A percentile compares a stretch with the other conserved stretches of the same genome.
Conservation (phyloP, 179 eudicot genomes). For the Gypsophila paniculata region DNA sequence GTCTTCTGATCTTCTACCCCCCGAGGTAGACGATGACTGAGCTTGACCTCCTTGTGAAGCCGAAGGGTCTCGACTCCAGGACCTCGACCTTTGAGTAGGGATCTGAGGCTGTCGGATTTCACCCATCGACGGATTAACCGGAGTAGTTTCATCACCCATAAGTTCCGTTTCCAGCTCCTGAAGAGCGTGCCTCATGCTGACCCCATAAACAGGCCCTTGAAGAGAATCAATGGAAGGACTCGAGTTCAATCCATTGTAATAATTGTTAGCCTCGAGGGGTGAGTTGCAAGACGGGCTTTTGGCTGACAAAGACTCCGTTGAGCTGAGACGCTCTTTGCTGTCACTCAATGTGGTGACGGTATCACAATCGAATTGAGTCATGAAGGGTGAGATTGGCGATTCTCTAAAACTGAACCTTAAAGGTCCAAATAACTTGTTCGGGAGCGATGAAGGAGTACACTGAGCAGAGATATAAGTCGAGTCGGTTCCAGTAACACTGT, state of each 20-base stretch:
- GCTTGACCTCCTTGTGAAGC: conserved; percentile 22
- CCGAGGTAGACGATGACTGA: conserved; percentile 31
- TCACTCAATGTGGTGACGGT: conserved; percentile 41
- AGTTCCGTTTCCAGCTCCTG: conserved; percentile 65
- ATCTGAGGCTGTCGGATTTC: conserved; percentile 36
- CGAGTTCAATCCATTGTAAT: conserved; percentile 33
- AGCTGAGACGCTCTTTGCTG: conserved; percentile 54
- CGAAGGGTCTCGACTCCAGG: conserved; percentile 23
- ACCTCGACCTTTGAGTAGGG: conserved; percentile 24
- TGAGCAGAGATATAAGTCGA: conserved; percentile 39
- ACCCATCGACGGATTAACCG: conserved; percentile 25
- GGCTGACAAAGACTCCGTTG: conserved; percentile 45
- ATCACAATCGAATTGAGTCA: conserved; percentile 43
- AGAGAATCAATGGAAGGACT: conserved; percentile 33
- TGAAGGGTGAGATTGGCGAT: conserved; percentile 57
- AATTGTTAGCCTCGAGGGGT: conserved; percentile 38
- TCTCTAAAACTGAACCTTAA: conserved; percentile 39
- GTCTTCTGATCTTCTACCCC: conserved; percentile 24
- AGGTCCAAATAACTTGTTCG: conserved; percentile 36
- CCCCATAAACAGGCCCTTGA: conserved; percentile 28
- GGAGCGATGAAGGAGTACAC: conserved; percentile 36
- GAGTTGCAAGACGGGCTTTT: conserved; percentile 49
- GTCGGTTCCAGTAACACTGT: conserved; percentile 37
- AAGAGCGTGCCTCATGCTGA: conserved; percentile 39
- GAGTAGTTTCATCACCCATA: conserved; percentile 48